Conservation (phyloP, 2,329 filamentous ascomycete genomes). For the Emergomyces africanus region DNA sequence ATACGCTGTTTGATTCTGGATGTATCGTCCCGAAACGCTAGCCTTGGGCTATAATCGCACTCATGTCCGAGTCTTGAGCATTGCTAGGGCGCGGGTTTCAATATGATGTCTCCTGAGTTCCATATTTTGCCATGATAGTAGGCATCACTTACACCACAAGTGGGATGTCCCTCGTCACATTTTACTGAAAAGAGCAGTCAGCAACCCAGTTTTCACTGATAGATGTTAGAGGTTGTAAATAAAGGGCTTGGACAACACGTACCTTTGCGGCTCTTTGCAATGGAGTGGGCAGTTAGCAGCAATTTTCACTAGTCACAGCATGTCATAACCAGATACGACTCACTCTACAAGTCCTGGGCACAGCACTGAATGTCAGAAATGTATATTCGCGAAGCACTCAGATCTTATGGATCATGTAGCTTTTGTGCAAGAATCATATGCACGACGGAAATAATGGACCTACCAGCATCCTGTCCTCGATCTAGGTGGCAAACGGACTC, state of each 20-base stretch:
- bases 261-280: constrained; percentile 29
- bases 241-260: constrained; percentile 5
- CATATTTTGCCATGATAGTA: neutral
- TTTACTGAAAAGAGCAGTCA: constrained; percentile 30
- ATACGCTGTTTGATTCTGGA: constrained; percentile 38
- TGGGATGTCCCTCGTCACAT: constrained; percentile 44
- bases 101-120: neutral
- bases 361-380: constrained; percentile 9
- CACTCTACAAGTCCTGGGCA: constrained; percentile 31
- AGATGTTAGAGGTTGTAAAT: no score
- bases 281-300: neutral
- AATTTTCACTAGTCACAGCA: neutral
- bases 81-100: constrained; percentile 27
- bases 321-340: constrained; percentile 12
- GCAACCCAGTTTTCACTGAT: neutral
- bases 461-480: constrained; percentile 43
- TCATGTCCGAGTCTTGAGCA: constrained; percentile 43
- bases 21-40: constrained; percentile 45
- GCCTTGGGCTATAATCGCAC: constrained; percentile 45
- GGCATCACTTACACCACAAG: constrained; percentile 36
- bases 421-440: neutral
- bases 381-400: neutral
- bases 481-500: constrained; percentile 39
- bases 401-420: neutral
- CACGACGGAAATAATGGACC: constrained; percentile 12